Evolutionary conservation across 2,329 filamentous ascomycete species (phyloP).

Genomic region (Trichoderma simmonsii): DNA sequence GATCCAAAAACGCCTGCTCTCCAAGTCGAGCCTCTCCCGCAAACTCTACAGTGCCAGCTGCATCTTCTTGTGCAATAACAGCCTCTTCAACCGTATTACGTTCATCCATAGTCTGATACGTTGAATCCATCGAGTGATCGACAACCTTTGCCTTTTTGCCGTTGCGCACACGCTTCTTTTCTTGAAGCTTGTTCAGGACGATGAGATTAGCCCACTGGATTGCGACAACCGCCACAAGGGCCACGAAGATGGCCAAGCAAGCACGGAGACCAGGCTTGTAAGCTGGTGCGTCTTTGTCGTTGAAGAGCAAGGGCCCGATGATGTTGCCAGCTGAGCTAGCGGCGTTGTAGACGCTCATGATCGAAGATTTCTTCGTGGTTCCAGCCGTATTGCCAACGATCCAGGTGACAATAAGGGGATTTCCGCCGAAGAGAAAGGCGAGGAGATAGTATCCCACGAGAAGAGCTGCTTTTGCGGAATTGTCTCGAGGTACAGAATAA

Average conservation of each 20-base stretch:
- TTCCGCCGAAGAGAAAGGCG: slow-evolving; percentile 63
- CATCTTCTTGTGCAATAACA: background rate
- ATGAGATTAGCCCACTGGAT: slow-evolving; percentile 55
- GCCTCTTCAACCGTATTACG: background rate
- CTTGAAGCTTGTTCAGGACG: slow-evolving; percentile 56
- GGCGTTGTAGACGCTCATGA: background rate
- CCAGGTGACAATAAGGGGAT: slow-evolving; percentile 65
- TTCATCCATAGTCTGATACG: background rate
- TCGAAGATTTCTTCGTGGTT: slow-evolving; percentile 61
- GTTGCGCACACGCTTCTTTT: slow-evolving; percentile 50
- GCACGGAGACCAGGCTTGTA: slow-evolving; percentile 57
- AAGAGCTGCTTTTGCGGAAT: slow-evolving; percentile 36
- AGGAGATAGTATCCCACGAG: slow-evolving; percentile 63
- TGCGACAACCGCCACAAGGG: slow-evolving; percentile 49
- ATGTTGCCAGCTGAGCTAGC: background rate
- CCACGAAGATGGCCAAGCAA: slow-evolving; percentile 53
- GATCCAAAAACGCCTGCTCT: slow-evolving; percentile 53
- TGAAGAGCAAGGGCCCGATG: background rate
- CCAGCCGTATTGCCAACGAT: slow-evolving; percentile 67
- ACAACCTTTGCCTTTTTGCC: slow-evolving; percentile 59
- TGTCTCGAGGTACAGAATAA: slow-evolving; percentile 51
- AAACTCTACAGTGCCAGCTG: background rate
- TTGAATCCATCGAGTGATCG: background rate
- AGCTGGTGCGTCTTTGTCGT: slow-evolving; percentile 50
- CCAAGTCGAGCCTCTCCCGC: slow-evolving; percentile 39